Evolutionary conservation across 495 filamentous ascomycete genomes (phyloP).

Genomic region (Viridothelium virens): DNA sequence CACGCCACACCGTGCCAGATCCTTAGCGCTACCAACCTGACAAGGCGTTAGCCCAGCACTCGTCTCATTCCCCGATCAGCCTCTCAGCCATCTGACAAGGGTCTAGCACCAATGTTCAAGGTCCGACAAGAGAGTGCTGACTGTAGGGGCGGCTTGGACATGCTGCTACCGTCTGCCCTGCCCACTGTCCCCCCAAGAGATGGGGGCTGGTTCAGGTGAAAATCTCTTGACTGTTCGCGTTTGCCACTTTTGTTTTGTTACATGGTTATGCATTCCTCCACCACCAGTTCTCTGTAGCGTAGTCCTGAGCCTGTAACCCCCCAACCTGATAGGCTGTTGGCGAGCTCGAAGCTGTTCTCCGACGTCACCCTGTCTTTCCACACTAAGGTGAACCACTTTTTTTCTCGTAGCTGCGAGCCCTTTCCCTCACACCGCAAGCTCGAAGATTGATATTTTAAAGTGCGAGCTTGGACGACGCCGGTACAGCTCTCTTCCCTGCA

Average conservation of each 20-base stretch:
- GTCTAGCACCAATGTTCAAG: conserved; percentile 8
- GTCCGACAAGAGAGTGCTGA: conserved; percentile 11
- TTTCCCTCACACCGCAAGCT: not conserved
- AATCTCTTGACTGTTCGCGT: conserved; percentile 3
- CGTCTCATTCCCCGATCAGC: conserved; percentile 12
- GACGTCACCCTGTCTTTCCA: not conserved
- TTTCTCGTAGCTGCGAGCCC: not conserved
- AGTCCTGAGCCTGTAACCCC: not conserved
- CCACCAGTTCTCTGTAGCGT: not conserved
- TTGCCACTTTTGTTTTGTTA: conserved; percentile 9
- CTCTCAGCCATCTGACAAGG: conserved; percentile 10
- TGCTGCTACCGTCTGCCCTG: not conserved
- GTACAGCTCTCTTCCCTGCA: conserved; percentile 10
- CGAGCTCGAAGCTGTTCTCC: not conserved
- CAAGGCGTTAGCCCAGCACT: conserved; percentile 7
- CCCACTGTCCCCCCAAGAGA: not conserved
- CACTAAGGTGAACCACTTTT: not conserved
- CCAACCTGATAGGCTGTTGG: not conserved
- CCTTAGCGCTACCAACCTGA: conserved; percentile 12
- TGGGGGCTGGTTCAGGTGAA: conserved; percentile 6
- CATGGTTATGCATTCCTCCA: conserved; percentile 1
- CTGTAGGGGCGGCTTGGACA: not conserved
- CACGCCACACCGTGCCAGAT: conserved; percentile 5
- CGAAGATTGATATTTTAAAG: not conserved
- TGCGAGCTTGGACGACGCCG: conserved; percentile 11